Evolutionary conservation across 2,329 filamentous ascomycete species (phyloP), one percentile per base, ranked within the genome.

Genomic region (Neonectria ditissima): DNA sequence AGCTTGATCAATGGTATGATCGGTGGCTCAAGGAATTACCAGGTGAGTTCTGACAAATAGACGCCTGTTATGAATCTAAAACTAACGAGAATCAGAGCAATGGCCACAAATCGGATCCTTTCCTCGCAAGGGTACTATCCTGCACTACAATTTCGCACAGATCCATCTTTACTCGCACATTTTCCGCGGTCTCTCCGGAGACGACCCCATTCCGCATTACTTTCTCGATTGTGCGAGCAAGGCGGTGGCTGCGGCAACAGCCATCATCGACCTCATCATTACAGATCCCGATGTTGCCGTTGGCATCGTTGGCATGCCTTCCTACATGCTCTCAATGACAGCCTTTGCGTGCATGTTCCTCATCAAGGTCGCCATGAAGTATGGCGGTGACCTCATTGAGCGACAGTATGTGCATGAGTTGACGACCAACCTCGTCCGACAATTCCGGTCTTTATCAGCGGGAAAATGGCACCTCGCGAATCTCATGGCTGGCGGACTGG

Each of bases 331-430:
- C 60, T 83, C 81, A 47, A 86, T 86, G 84, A 84, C 82, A 0
- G 82, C 81, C 0, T 86, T 86, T 61, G 83, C 84, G 1, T 84
- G 82, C 68, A 82, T 84, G 67, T 86, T 86, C 62, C 76, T 86
- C 1, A 78, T 84, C 37, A 84, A 84, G 63, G 75, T 85, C 1
- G 78, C 82, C 1, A 77, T 79, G 24, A 83, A 81, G 28, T 79
- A 83, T 56, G 77, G 76, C 2, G 78, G 76, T n/a, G 77, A 80
- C 39, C 74, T 82, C 1, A 78, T 83, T 20, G 78, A 83, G n/a
- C 74, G 77, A 1, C 69, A 73, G 5, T 68, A 75, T 0, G 81
- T 84, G 2, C 72, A 77, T 51, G 76, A 81, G 6, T 63, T 84
- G 20, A 81, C 77, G 0, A 75, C 76, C 0, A 76, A 75, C 24